These are phyloP conservation scores for Porogramme epimiltina DNA, from an alignment of 1,284 basidiomycete species.

Conservation along the genomic window DNA sequence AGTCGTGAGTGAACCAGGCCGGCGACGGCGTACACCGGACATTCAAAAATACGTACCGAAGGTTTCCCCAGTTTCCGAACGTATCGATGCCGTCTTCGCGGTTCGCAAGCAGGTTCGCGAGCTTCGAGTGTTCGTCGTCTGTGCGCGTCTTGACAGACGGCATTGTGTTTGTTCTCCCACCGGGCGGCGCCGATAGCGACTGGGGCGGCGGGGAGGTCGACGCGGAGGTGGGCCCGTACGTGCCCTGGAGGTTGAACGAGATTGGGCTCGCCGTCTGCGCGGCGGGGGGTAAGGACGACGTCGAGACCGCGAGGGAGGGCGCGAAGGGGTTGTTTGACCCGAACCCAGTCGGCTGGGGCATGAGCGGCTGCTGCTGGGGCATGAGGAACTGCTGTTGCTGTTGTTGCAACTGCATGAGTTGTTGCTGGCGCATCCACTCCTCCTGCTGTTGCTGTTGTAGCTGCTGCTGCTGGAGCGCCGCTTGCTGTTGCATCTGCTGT, in stretches of 20 bases:
- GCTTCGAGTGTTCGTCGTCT: conserved; percentile 67
- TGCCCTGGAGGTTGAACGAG: conserved; percentile 63
- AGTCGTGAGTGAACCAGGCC: too few relatives aligned
- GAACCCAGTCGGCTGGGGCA: conserved; percentile 71
- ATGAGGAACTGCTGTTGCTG: conserved; percentile 47
- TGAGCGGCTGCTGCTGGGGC: conserved; percentile 52
- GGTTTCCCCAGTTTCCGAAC: conserved; percentile 84
- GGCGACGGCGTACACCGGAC: not conserved
- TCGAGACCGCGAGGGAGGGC: conserved; percentile 20
- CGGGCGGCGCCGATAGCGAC: conserved; percentile 32
- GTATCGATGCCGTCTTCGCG: conserved; percentile 88
- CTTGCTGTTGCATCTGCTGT: conserved; percentile 51
- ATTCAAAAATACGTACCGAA: conserved; percentile 52
- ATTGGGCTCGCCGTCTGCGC: conserved; percentile 26
- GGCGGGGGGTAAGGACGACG: conserved; percentile 13
- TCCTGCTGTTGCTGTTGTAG: conserved; percentile 66
- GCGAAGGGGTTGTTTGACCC: conserved; percentile 67
- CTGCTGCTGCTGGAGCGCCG: conserved; percentile 44
- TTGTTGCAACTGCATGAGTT: conserved; percentile 57
- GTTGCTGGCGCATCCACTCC: conserved; percentile 68
- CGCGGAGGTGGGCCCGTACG: conserved; percentile 44
- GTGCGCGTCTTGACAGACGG: conserved; percentile 27
- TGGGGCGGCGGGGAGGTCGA: conserved; percentile 35
- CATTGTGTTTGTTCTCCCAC: conserved; percentile 13
- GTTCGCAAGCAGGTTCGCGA: conserved; percentile 83